Conservation (phyloP, 129 eudicot genomes). For the Sambucus nigra region DNA sequence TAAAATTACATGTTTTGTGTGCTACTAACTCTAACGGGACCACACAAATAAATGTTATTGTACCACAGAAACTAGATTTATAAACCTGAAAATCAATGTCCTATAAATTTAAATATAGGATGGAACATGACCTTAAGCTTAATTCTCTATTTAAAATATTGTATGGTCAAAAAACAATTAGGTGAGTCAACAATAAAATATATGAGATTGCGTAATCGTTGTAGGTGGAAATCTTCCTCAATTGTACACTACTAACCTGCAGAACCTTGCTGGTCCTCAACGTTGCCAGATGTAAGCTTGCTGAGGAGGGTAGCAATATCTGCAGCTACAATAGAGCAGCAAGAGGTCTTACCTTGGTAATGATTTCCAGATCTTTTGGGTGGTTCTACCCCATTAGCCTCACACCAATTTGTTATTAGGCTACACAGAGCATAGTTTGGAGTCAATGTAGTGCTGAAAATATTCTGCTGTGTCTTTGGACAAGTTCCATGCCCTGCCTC, state of each 20-base stretch:
- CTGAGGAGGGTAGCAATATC: conserved; percentile 50
- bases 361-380: conserved; percentile 55
- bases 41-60: no score
- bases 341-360: conserved; percentile 32
- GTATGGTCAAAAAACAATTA: no score
- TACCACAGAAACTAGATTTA: no score
- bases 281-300: conserved; percentile 50
- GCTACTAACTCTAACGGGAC: no score
- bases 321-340: conserved; percentile 65
- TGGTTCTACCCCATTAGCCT: conserved; percentile 58
- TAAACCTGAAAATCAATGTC: no score
- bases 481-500: conserved; percentile 82
- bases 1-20: no score
- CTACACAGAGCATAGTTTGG: conserved; percentile 88
- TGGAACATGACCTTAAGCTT: no score
- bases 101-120: no score
- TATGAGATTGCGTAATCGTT: neutral
- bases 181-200: neutral
- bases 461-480: conserved; percentile 83
- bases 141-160: no score
- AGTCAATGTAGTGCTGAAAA: conserved; percentile 44
- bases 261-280: conserved; percentile 70
- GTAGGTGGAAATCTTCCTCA: neutral
- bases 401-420: conserved; percentile 91
- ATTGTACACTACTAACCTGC: conserved; percentile 43